Evolutionary conservation across 2,329 filamentous ascomycete species (phyloP).

Genomic region (Penicillium capsulatum): DNA sequence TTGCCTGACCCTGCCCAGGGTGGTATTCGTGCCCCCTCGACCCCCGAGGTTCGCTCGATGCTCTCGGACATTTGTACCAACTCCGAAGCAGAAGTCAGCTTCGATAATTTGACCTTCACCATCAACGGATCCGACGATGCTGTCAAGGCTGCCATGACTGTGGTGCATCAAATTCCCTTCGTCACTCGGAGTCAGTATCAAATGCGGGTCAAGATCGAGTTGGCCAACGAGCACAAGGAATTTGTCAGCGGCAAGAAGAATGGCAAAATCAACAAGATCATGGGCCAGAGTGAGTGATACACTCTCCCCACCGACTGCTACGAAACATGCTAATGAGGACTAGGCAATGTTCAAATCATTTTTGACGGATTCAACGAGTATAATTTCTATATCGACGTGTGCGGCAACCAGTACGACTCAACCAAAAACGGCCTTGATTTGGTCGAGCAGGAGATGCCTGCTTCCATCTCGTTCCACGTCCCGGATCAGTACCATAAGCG

Average conservation of each 20-base stretch:
- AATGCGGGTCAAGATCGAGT: constrained; percentile 95
- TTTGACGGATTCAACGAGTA: constrained; percentile 99
- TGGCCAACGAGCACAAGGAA: constrained; percentile 98
- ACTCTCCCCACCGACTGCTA: too few relatives aligned
- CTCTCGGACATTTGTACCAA: constrained; percentile 94
- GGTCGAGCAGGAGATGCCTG: constrained; percentile 98
- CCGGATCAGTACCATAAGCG: constrained; percentile 99
- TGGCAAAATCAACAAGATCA: constrained; percentile 99
- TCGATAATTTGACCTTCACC: constrained; percentile 89
- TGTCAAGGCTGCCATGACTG: constrained; percentile 89
- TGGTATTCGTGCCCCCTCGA: constrained; percentile 57
- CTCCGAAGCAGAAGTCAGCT: constrained; percentile 89
- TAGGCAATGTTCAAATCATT: constrained; percentile 92
- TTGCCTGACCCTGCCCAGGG: constrained; percentile 62
- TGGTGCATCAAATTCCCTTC: constrained; percentile 87
- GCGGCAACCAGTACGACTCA: constrained; percentile 84
- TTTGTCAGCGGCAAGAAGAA: constrained; percentile 99
- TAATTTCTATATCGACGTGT: constrained; percentile 99
- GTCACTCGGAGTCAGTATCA: constrained; percentile 83
- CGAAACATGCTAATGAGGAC: constrained; percentile 3
- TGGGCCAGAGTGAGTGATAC: constrained; percentile 89
- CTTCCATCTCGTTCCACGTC: constrained; percentile 97
- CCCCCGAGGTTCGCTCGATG: constrained; percentile 77
- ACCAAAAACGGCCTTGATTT: constrained; percentile 88
- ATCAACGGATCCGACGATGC: constrained; percentile 95